Evolutionary conservation across 139 green algal species (phyloP).

Genomic region (Chlorokybus atmophyticus): DNA sequence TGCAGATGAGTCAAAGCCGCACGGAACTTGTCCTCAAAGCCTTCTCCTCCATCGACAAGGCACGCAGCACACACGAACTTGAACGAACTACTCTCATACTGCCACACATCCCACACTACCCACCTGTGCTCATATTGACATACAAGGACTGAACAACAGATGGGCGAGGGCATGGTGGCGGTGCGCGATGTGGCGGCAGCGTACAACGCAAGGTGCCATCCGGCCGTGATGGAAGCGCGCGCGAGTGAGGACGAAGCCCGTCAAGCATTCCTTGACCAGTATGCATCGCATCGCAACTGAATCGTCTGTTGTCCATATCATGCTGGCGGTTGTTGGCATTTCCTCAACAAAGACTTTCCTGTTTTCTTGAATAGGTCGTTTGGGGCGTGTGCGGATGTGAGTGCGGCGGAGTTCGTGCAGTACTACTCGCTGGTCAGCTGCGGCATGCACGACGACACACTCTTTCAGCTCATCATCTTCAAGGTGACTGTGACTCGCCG

Average conservation of each 20-base stretch:
- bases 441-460: neutral
- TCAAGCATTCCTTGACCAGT: neutral
- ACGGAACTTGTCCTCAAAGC: neutral
- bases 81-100: no score
- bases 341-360: neutral
- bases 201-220: slow-evolving; percentile 9
- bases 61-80: no score
- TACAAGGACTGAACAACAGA: neutral
- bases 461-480: slow-evolving; percentile 12
- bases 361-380: slow-evolving; percentile 5
- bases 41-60: no score
- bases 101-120: neutral
- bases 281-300: neutral
- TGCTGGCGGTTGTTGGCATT: neutral
- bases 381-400: neutral
- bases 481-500: no score
- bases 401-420: neutral
- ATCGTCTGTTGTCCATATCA: neutral
- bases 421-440: slow-evolving; percentile 8
- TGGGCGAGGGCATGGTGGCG: neutral
- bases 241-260: slow-evolving; percentile 1
- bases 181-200: neutral
- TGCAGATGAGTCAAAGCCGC: neutral
- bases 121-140: neutral
- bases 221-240: slow-evolving; percentile 4